Evolutionary conservation across 371 early-diverging fungal species (phyloP), one percentile per base, ranked within the genome.

Genomic region (Rhizopus delemar): DNA sequence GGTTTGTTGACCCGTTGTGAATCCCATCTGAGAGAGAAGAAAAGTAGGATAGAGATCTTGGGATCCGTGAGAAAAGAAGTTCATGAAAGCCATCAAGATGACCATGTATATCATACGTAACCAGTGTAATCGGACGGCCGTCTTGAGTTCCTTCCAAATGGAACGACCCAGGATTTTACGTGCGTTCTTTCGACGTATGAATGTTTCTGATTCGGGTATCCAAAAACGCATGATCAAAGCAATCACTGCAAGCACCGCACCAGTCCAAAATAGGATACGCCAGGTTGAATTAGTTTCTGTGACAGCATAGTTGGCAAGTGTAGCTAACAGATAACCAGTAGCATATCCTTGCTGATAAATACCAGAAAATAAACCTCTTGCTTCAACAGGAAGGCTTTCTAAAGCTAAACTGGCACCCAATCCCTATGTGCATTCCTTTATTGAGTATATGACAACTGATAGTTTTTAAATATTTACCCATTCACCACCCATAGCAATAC

Each of bases 41-140:
- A 84, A 88, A 5, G 89, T 87, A 7, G 91, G 91, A 60, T 82
- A 90, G 33, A 91, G 62, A 66, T 89, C 91, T 57, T 89, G 88
- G 28, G 82, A 78, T 28, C 91, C 89, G 57, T 89, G 89, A 2
- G 81, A 81, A 56, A 88, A 76, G 65, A 88, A 90, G 65, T 86
- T 86, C 73, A 84, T 80, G 60, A 70, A 77, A 0, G 82, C 82
- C 85, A 86, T 83, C 5, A 87, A 67, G 5, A 86, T 51, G 13
- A 86, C 62, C 61, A 81, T 82, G 46, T 85, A 86, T 43, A 87
- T 71, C 39, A 85, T 68, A 29, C 84, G 84, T n/a, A 74, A 13
- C 80, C 81, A 87, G 60, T 87, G 75, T 11, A 57, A 50, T 43
- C 72, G 70, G 33, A 86, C 51, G 64, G 84, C 85, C n/a, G 74